A percentile compares a stretch with the other conserved stretches of the same genome.
These are phyloP conservation scores for Emergomyces orientalis DNA, from an alignment of 2,329 filamentous ascomycete species.

Conservation along the genomic window DNA sequence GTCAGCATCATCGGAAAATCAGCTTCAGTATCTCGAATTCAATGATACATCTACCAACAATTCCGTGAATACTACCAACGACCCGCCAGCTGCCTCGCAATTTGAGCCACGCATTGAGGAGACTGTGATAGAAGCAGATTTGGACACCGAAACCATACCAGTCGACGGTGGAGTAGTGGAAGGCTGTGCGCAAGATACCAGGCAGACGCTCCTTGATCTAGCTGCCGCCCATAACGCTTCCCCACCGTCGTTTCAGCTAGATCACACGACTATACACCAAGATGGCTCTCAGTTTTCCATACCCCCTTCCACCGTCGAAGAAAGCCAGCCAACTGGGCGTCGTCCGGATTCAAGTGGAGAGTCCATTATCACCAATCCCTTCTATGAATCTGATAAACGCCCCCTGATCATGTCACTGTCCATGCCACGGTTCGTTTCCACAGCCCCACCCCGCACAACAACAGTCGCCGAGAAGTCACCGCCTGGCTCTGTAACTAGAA, in stretches of 20 bases:
- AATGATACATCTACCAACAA: neutral
- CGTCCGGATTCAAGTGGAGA: constrained; percentile 10
- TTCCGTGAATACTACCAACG: neutral
- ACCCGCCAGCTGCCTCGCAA: neutral
- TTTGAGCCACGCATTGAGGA: neutral
- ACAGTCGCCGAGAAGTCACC: neutral
- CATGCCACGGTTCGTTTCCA: constrained; percentile 13
- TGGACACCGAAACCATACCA: neutral
- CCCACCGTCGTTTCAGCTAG: neutral
- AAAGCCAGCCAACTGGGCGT: constrained; percentile 6
- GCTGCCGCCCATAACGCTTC: neutral
- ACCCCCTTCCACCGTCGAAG: constrained; percentile 6
- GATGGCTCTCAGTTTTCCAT: constrained; percentile 5
- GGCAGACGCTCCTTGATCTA: neutral
- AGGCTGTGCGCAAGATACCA: neutral
- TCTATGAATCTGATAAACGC: constrained; percentile 24
- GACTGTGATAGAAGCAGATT: neutral
- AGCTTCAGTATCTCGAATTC: neutral
- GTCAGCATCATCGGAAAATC: neutral
- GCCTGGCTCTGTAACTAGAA: neutral
- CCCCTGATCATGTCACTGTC: constrained; percentile 5
- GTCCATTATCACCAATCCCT: constrained; percentile 25
- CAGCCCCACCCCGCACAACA: constrained; percentile 13
- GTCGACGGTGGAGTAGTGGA: neutral
- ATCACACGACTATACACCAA: neutral